These are phyloP conservation scores for Cytospora mali DNA, from an alignment of 2,329 filamentous ascomycete species.

Conservation along the genomic window DNA sequence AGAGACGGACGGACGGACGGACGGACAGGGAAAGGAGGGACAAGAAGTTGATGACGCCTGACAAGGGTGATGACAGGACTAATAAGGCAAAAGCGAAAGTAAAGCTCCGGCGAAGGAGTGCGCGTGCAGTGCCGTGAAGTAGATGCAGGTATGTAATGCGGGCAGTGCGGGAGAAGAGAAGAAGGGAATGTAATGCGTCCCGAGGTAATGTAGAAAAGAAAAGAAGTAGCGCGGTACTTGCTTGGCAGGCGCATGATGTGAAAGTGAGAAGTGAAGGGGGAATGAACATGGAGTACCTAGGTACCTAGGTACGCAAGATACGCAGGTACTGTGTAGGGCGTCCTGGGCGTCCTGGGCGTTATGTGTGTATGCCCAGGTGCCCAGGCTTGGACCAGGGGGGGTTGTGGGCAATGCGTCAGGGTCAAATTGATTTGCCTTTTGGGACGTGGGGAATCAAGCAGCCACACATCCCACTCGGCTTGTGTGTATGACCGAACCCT, in stretches of 20 bases:
- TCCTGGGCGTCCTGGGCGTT: not conserved
- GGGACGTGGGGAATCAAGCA: not conserved
- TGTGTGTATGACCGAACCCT: no score
- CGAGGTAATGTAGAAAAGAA: not conserved
- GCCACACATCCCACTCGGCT: not conserved
- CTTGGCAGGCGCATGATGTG: no score
- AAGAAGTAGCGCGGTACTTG: no score
- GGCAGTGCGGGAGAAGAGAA: not conserved
- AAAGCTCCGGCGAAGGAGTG: no score
- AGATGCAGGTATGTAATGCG: no score
- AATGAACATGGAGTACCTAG: no score
- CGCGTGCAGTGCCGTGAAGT: no score
- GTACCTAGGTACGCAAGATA: not conserved
- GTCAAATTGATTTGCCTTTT: not conserved
- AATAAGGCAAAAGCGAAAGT: slow-evolving; percentile 4
- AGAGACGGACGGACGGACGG: no score
- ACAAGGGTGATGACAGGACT: not conserved
- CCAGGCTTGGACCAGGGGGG: not conserved
- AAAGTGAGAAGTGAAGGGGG: not conserved
- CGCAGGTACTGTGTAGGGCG: not conserved
- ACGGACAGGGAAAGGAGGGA: slow-evolving; percentile 14
- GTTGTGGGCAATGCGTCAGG: not conserved
- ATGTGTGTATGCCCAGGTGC: not conserved
- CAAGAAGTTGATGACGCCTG: slow-evolving; percentile 5
- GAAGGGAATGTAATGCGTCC: not conserved